phyloP scores from a whole-genome alignment of 2,329 filamentous ascomycete genomes.

The Verticillium dahliae region DNA sequence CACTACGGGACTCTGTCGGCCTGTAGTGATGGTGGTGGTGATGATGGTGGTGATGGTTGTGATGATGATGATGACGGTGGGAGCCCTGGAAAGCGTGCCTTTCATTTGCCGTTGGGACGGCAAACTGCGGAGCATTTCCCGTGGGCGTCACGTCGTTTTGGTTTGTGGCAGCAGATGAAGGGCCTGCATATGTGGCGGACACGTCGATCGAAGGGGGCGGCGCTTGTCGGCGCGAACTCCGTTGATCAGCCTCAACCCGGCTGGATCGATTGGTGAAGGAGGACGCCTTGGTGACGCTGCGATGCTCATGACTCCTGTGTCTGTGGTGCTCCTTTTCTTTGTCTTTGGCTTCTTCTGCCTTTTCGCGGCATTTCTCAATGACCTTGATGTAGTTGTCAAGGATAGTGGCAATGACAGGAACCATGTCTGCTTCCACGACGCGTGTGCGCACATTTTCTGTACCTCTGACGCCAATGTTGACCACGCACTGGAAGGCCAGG shows the following conservation, averaged over 20 bases:
- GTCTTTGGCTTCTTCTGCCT: slow-evolving; percentile 74
- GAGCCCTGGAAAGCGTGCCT: slow-evolving; percentile 38
- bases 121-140: slow-evolving; percentile 66
- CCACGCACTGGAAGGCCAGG: slow-evolving; percentile 95
- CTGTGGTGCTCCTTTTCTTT: slow-evolving; percentile 52
- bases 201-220: slow-evolving; percentile 66
- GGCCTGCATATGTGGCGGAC: slow-evolving; percentile 33
- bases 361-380: slow-evolving; percentile 83
- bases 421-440: slow-evolving; percentile 98
- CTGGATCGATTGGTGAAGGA: slow-evolving; percentile 47
- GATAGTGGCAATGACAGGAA: slow-evolving; percentile 96
- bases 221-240: slow-evolving; percentile 66
- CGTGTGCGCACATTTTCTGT: slow-evolving; percentile 90
- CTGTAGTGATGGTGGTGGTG: slow-evolving; percentile 44
- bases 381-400: slow-evolving; percentile 98
- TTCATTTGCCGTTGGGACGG: slow-evolving; percentile 35
- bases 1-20: slow-evolving; percentile 42
- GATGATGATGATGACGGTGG: background rate
- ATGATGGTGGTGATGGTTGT: slow-evolving; percentile 33
- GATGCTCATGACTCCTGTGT: slow-evolving; percentile 43
- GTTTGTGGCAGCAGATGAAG: slow-evolving; percentile 34
- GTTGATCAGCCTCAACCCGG: slow-evolving; percentile 51
- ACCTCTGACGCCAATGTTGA: slow-evolving; percentile 95
- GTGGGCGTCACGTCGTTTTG: slow-evolving; percentile 34
- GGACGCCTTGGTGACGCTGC: slow-evolving; percentile 39